Evolutionary conservation across 192 early-diverging fungal species (phyloP).

Genomic region (Coemansia sp.): DNA sequence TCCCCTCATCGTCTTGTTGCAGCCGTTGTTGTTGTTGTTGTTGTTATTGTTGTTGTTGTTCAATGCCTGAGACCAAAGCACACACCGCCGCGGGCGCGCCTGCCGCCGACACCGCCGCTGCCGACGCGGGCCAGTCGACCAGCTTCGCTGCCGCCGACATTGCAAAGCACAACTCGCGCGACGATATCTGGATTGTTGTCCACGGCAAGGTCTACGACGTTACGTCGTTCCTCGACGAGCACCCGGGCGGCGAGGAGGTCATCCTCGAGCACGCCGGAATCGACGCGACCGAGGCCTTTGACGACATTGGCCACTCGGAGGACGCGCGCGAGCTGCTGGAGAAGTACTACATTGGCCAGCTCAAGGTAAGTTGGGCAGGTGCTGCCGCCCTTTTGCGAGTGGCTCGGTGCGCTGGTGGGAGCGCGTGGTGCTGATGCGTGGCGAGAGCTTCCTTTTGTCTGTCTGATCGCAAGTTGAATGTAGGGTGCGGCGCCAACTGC

Average conservation of each 20-base stretch:
- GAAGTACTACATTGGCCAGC: conserved; percentile 66
- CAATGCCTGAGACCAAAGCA: too few species aligned
- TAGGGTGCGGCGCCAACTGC: conserved; percentile 26
- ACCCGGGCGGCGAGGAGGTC: conserved; percentile 98
- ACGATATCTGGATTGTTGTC: conserved; percentile 78
- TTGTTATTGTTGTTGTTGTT: too few species aligned
- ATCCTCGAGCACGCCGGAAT: conserved; percentile 84
- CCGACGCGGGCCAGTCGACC: conserved; percentile 21
- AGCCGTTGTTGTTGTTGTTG: too few species aligned
- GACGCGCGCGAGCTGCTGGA: conserved; percentile 86
- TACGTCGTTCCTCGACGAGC: conserved; percentile 80
- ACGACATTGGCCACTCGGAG: conserved; percentile 95
- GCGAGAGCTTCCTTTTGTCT: too few species aligned
- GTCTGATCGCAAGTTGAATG: too few species aligned
- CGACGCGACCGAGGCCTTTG: conserved; percentile 90
- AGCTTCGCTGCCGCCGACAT: conserved; percentile 65
- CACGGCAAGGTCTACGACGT: conserved; percentile 75
- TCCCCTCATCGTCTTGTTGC: too few species aligned
- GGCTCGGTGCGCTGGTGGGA: too few species aligned
- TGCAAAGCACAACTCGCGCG: conserved; percentile 60
- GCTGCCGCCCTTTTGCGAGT: neutral
- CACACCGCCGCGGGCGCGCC: too few species aligned
- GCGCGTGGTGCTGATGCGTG: too few species aligned
- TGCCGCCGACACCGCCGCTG: too few species aligned
- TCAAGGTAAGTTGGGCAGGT: conserved; percentile 37